These are phyloP conservation scores for Pyracantha coccinea DNA, from an alignment of 331 rosid species.

Conservation along the genomic window DNA sequence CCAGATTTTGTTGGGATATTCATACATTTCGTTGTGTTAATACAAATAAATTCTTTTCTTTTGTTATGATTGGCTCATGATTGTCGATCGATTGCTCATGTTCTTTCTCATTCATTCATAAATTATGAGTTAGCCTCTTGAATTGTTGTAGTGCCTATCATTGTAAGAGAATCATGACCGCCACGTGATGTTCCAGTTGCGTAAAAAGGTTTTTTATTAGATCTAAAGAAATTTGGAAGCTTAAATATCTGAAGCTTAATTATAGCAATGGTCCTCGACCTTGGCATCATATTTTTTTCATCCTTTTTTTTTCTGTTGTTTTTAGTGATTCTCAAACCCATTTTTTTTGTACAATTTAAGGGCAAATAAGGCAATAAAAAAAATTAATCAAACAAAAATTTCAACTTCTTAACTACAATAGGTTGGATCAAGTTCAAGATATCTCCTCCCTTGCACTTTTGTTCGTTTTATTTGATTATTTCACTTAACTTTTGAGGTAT, in stretches of 20 bases:
- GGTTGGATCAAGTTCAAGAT: not conserved
- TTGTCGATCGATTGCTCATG: not conserved
- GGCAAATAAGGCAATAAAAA: not conserved
- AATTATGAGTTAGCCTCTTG: not conserved
- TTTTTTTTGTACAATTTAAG: not conserved
- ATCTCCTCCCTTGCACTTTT: not conserved
- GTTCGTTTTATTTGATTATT: not conserved
- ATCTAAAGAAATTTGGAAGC: too few species aligned
- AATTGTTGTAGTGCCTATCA: not conserved
- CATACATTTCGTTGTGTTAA: not conserved
- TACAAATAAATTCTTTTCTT: not conserved
- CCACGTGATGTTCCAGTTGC: rapidly evolving
- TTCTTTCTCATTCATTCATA: not conserved
- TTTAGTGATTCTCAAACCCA: too few species aligned
- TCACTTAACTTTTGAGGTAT: not conserved
- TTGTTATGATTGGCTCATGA: not conserved
- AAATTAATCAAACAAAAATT: too few species aligned
- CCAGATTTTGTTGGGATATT: not conserved
- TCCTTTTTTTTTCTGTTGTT: not conserved
- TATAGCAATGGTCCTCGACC: too few species aligned
- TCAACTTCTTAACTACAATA: not conserved
- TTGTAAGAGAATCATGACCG: not conserved
- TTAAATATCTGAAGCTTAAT: too few species aligned
- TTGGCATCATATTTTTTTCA: not conserved
- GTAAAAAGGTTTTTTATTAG: not conserved